Evolutionary conservation across 2,329 filamentous ascomycete species (phyloP).

Genomic region (Helotiales sp.): DNA sequence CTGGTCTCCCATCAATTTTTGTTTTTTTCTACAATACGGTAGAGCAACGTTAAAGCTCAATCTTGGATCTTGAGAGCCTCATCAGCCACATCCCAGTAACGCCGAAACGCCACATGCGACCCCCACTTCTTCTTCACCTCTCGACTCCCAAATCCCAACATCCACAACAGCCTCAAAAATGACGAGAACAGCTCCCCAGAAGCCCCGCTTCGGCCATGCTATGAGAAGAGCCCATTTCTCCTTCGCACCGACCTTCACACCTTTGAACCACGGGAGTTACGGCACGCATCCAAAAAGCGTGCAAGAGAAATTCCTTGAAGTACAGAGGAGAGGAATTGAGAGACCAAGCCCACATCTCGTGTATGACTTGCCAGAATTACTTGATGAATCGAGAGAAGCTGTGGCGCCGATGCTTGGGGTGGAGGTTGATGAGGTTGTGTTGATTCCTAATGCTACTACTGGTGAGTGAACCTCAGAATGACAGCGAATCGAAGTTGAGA

Average conservation of each 20-base stretch:
- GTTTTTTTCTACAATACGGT: too few relatives aligned
- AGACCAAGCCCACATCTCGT: slow-evolving; percentile 75
- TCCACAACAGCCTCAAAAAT: background rate
- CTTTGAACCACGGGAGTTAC: slow-evolving; percentile 62
- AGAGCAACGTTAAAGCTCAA: too few relatives aligned
- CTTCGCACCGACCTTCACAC: slow-evolving; percentile 27
- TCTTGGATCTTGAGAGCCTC: too few relatives aligned
- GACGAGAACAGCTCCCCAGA: slow-evolving; percentile 8
- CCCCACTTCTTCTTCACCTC: background rate
- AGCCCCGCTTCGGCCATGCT: slow-evolving; percentile 25
- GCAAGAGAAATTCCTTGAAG: slow-evolving; percentile 58
- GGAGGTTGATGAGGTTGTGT: slow-evolving; percentile 65
- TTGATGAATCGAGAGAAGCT: slow-evolving; percentile 64
- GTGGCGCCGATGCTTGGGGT: slow-evolving; percentile 67
- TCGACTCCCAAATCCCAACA: background rate
- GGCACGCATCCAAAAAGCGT: slow-evolving; percentile 70
- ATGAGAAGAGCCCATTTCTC: slow-evolving; percentile 27
- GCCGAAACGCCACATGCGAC: too few relatives aligned
- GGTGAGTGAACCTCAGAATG: too few relatives aligned
- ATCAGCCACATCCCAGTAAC: background rate
- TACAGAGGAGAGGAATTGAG: slow-evolving; percentile 65
- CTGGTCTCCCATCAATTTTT: too few relatives aligned
- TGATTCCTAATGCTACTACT: slow-evolving; percentile 77
- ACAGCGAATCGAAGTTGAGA: too few relatives aligned
- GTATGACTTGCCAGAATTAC: slow-evolving; percentile 59